phyloP scores from a whole-genome alignment of 129 eudicot genomes.

The Deinandra increscens region DNA sequence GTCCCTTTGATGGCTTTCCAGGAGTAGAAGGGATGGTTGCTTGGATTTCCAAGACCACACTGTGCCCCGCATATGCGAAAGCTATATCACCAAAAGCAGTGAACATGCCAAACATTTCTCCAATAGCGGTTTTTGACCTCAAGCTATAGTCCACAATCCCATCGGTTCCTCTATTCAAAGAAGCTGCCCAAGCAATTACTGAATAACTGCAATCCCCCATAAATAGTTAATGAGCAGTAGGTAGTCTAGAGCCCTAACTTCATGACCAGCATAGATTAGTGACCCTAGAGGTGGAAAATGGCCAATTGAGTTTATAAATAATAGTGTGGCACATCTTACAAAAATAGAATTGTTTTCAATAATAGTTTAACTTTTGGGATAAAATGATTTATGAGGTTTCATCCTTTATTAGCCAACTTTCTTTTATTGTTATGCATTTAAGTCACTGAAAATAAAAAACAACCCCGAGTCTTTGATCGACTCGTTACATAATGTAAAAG shows the following conservation, averaged over 20 bases:
- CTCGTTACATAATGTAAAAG: no score
- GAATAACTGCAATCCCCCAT: conserved; percentile 48
- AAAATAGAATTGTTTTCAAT: not conserved
- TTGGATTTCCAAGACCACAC: conserved; percentile 75
- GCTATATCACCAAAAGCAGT: conserved; percentile 65
- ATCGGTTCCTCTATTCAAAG: conserved; percentile 38
- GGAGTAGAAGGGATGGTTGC: conserved; percentile 91
- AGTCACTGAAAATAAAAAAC: not conserved
- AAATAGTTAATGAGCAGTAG: not conserved
- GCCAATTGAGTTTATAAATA: not conserved
- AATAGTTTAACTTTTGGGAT: not conserved
- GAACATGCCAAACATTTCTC: conserved; percentile 41
- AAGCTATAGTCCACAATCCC: conserved; percentile 44
- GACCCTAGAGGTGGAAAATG: not conserved
- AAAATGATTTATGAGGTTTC: not conserved
- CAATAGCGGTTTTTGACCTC: conserved; percentile 27
- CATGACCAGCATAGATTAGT: not conserved
- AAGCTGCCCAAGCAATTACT: conserved; percentile 52
- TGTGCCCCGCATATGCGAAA: conserved; percentile 73
- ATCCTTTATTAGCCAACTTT: not conserved
- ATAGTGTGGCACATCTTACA: not conserved
- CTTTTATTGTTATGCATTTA: not conserved
- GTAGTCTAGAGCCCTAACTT: conserved; percentile 7
- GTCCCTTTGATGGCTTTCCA: conserved; percentile 55
- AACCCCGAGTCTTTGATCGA: not conserved